Percentiles rank a stretch among this genome's conserved stretches.
Evolutionary conservation across 306 rosid species (phyloP).

Genomic region (Acacia confusa): DNA sequence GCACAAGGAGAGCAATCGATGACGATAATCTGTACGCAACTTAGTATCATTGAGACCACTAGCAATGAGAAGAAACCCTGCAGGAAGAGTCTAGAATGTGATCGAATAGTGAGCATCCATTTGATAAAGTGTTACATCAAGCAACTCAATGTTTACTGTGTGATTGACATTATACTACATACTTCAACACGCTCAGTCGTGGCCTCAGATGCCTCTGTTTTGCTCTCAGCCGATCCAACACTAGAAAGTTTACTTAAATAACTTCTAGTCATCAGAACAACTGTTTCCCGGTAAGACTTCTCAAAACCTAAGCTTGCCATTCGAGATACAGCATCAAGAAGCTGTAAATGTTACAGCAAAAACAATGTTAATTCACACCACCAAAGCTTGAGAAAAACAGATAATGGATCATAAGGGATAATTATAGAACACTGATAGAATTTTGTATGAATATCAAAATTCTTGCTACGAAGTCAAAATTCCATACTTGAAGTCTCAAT

Average conservation of each 20-base stretch:
- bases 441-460: slow-evolving; percentile 28
- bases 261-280: slow-evolving; percentile 96
- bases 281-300: slow-evolving; percentile 96
- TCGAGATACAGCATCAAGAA: slow-evolving; percentile 91
- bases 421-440: slow-evolving; percentile 17
- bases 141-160: slow-evolving; percentile 38
- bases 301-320: slow-evolving; percentile 99
- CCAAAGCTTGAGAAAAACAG: slow-evolving; percentile 17
- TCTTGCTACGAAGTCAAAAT: slow-evolving; percentile 45
- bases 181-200: slow-evolving; percentile 96
- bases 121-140: slow-evolving; percentile 41
- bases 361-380: slow-evolving; percentile 27
- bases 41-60: slow-evolving; percentile 66
- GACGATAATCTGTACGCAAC: slow-evolving; percentile 87
- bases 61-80: slow-evolving; percentile 89
- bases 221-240: slow-evolving; percentile 91
- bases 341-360: slow-evolving; percentile 53
- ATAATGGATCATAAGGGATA: slow-evolving; percentile 19
- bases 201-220: slow-evolving; percentile 87
- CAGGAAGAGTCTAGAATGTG: slow-evolving; percentile 97
- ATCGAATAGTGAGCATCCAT: slow-evolving; percentile 88
- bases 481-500: slow-evolving; percentile 88
- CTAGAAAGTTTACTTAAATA: slow-evolving; percentile 83
- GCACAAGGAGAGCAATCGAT: slow-evolving; percentile 86
- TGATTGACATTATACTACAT: slow-evolving; percentile 39